Percentiles rank a stretch among this genome's conserved stretches.
phyloP scores from a whole-genome alignment of 164 flowering plant species.

The Nelumbo lutea region DNA sequence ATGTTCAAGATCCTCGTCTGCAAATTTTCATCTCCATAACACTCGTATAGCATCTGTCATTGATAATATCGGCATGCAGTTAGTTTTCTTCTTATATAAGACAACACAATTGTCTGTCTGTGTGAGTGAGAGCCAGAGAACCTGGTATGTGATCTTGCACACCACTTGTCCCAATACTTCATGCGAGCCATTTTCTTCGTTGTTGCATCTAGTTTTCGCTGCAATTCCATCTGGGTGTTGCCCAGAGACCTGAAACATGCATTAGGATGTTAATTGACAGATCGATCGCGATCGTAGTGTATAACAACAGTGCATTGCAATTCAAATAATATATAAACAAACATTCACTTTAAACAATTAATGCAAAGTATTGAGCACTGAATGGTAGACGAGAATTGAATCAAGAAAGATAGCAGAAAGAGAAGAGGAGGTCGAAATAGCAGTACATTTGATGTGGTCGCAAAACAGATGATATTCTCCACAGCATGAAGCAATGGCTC shows the following conservation, averaged over 20 bases:
- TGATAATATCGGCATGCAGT: neutral
- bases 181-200: constrained; percentile 26
- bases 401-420: neutral
- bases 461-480: constrained; percentile 35
- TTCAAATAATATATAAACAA: no score
- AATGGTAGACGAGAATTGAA: neutral
- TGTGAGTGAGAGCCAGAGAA: constrained; percentile 11
- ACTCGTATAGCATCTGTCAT: constrained; percentile 42
- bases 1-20: constrained; percentile 42
- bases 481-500: constrained; percentile 35
- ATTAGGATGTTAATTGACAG: neutral
- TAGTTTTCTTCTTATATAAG: no score
- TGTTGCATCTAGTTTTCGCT: constrained; percentile 7
- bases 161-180: constrained; percentile 36
- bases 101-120: no score
- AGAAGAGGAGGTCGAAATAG: neutral
- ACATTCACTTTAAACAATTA: no score
- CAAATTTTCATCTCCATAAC: constrained; percentile 26
- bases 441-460: constrained; percentile 25
- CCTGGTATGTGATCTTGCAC: constrained; percentile 43
- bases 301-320: neutral
- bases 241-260: constrained; percentile 35
- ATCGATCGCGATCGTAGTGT: neutral
- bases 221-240: constrained; percentile 11
- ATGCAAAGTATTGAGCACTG: neutral